Evolutionary conservation across 1,284 basidiomycete genomes (phyloP), one percentile per base, ranked within the genome.

Genomic region (Xerocomus nothofagi): DNA sequence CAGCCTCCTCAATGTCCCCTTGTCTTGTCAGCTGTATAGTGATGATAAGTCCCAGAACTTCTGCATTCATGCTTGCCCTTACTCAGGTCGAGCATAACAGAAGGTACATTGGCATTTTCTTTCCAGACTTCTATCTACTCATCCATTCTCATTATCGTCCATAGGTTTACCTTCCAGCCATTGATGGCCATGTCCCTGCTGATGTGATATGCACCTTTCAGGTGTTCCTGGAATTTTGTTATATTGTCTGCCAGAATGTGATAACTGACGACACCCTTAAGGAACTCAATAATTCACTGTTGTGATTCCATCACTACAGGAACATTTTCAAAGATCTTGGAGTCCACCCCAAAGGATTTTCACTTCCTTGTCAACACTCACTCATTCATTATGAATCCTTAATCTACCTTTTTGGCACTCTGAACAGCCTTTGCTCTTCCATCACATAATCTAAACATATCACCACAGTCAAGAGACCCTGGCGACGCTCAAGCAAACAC

Each of bases 81-180:
- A n/a, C n/a, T n/a, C n/a, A n/a, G n/a, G n/a, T n/a, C n/a, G n/a
- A n/a, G n/a, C n/a, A n/a, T n/a, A n/a, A n/a, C n/a, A n/a, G n/a
- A n/a, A n/a, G n/a, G n/a, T n/a, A n/a, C n/a, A n/a, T n/a, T n/a
- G n/a, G n/a, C n/a, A n/a, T n/a, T n/a, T n/a, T n/a, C n/a, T n/a
- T n/a, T n/a, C n/a, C n/a, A n/a, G n/a, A n/a, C n/a, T n/a, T n/a
- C n/a, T n/a, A n/a, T n/a, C n/a, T n/a, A n/a, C n/a, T n/a, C n/a
- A n/a, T n/a, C n/a, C n/a, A n/a, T n/a, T n/a, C n/a, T n/a, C n/a
- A n/a, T n/a, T n/a, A n/a, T n/a, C n/a, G n/a, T n/a, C n/a, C n/a
- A n/a, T n/a, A 53, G 43, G 50, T 51, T 39, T 53, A 53, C 5
- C 32, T 54, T 33, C 21, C 3, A 0, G 51, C 51, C 14, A 55